A percentile compares a stretch with the other conserved stretches of the same genome.
phyloP scores from a whole-genome alignment of 2,329 filamentous ascomycete genomes.

The Alternaria viburni region DNA sequence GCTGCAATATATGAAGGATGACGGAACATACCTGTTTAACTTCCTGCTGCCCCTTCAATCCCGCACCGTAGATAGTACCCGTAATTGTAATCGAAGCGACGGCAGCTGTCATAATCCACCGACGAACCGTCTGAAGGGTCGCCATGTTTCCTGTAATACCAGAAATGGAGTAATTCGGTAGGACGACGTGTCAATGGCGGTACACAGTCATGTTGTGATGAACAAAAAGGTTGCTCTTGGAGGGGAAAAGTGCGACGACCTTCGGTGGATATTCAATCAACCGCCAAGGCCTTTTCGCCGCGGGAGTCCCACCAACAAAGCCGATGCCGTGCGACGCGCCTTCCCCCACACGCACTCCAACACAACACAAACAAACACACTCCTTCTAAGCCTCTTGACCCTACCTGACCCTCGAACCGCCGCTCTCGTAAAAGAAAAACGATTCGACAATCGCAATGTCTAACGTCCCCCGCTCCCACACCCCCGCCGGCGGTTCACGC shows the following conservation, averaged over 20 bases:
- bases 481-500: slow-evolving; percentile 44
- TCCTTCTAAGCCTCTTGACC: neutral
- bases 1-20: neutral
- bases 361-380: slow-evolving; percentile 1
- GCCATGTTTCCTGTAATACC: slow-evolving; percentile 18
- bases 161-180: neutral
- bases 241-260: slow-evolving; percentile 6
- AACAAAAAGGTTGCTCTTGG: neutral
- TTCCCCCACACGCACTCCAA: slow-evolving; percentile 20
- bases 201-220: neutral
- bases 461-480: slow-evolving; percentile 37
- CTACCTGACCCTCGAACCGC: neutral
- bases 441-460: slow-evolving; percentile 31
- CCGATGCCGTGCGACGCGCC: slow-evolving; percentile 7
- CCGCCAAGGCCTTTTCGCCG: slow-evolving; percentile 32
- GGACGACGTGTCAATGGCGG: neutral
- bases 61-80: slow-evolving; percentile 66
- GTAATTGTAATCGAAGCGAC: slow-evolving; percentile 63
- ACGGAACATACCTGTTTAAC: slow-evolving; percentile 55
- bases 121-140: slow-evolving; percentile 48
- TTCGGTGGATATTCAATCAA: slow-evolving; percentile 9
- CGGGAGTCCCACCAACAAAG: slow-evolving; percentile 25
- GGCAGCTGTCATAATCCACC: slow-evolving; percentile 61
- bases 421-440: neutral
- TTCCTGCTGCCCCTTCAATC: slow-evolving; percentile 62